A percentile compares a stretch with the other conserved stretches of the same genome.
phyloP scores from a whole-genome alignment of 78 protist species.

The Dictyostelium brefeldianum region DNA sequence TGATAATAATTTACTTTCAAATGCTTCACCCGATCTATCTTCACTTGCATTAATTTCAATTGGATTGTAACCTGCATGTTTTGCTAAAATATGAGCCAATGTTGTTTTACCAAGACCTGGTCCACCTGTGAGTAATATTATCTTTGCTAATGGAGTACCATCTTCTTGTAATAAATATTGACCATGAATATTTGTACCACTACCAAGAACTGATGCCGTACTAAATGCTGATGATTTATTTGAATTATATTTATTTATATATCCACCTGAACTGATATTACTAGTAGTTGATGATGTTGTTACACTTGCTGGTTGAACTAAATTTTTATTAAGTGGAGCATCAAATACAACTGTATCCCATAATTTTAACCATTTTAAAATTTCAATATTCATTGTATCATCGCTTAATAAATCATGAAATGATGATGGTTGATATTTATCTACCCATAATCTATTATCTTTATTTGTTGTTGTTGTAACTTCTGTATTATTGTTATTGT shows the following conservation, averaged over 20 bases:
- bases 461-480: not conserved
- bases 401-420: conserved; percentile 68
- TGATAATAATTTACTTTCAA: conserved; percentile 31
- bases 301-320: not conserved
- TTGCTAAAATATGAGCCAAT: conserved; percentile 91
- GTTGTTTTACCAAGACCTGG: conserved; percentile 98
- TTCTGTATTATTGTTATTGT: not conserved
- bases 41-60: conserved; percentile 88
- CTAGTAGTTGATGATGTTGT: not conserved
- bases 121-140: conserved; percentile 92
- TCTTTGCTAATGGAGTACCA: conserved; percentile 9
- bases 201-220: not conserved
- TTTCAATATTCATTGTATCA: conserved; percentile 62
- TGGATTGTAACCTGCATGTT: conserved; percentile 85
- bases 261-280: not conserved
- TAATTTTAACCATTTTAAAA: conserved; percentile 43
- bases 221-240: not conserved
- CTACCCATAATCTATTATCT: conserved; percentile 75
- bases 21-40: conserved; percentile 77
- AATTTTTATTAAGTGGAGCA: conserved; percentile 9
- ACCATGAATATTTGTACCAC: not conserved
- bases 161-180: conserved; percentile 35
- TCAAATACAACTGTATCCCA: conserved; percentile 70
- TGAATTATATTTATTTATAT: not conserved
- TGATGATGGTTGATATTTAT: conserved; percentile 69